Evolutionary conservation across 257 asterid species (phyloP), one percentile per base, ranked within the genome.

Genomic region (Capsicum pubescens): DNA sequence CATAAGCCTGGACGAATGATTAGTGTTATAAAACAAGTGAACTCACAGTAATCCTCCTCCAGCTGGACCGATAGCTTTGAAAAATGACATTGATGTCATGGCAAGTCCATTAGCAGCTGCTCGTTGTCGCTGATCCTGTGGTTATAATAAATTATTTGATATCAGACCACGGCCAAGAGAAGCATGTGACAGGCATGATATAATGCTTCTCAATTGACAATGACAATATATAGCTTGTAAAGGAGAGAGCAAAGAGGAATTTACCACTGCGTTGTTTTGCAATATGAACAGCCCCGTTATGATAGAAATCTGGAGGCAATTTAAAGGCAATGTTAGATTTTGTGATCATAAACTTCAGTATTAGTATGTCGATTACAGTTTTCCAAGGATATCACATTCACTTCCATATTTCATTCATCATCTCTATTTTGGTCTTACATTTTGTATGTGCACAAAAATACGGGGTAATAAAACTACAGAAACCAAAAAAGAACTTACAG

Each of bases 41-140:
- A 91, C 98, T 91, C 86, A 95, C 98, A 93, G 9, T 83, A 92
- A 87, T 81, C 98, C 98, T 19, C 95, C 98, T n/a, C 88, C 94
- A 14, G 97, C 98, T 50, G 98, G 98, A 60, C 98, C 98, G 2
- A 89, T 68, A 36, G 96, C 91, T 90, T 93, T 95, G 54, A 90
- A 91, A n/a, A 93, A 88, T 16, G 98, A 95, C 98, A 95, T 95
- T 55, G 91, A 90, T 7, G 98, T 85, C 97, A 95, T 95, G 69
- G 98, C 89, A 89, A 95, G 86, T 80, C 97, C 98, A 84, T 95
- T 93, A 86, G 98, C 98, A 86, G 92, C 91, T 85, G 98, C 98
- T 82, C 98, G 86, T 78, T 89, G 96, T 84, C 94, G 91, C 81
- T 90, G 97, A 68, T 91, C 80, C 98, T 95, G 95, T 36, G 48